Conservation (phyloP, 1,139 yeast genomes). For the Pichia sp. region DNA sequence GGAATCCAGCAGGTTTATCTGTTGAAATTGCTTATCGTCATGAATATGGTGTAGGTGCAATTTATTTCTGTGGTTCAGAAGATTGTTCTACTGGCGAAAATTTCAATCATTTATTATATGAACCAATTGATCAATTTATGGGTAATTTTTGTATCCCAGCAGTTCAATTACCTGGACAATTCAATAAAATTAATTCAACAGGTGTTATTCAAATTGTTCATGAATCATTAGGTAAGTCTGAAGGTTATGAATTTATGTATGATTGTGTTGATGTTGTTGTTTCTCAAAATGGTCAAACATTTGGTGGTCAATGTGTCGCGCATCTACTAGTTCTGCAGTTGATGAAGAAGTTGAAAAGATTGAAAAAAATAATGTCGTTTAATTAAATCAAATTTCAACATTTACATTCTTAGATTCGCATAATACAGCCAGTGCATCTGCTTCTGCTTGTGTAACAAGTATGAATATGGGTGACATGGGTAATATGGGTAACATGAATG, state of each 20-base stretch:
- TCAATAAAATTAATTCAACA: slow-evolving; percentile 18
- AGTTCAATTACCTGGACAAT: slow-evolving; percentile 22
- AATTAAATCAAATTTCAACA: neutral
- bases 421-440: neutral
- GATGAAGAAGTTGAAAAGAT: neutral
- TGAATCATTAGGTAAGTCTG: slow-evolving; percentile 17
- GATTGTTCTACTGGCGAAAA: slow-evolving; percentile 20
- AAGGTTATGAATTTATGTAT: slow-evolving; percentile 19
- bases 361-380: neutral
- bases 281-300: slow-evolving; percentile 21
- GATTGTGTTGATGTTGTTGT: slow-evolving; percentile 28
- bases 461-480: neutral
- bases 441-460: neutral
- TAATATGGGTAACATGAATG: neutral
- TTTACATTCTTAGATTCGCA: neutral
- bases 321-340: neutral
- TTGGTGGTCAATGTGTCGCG: neutral
- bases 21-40: slow-evolving; percentile 23
- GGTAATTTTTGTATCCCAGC: slow-evolving; percentile 29
- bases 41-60: slow-evolving; percentile 22
- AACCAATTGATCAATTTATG: slow-evolving; percentile 20
- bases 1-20: slow-evolving; percentile 30
- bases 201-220: slow-evolving; percentile 27
- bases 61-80: slow-evolving; percentile 23
- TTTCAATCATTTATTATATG: slow-evolving; percentile 21